Conservation (phyloP, 2,329 filamentous ascomycete species). For the Scedosporium boydii region DNA sequence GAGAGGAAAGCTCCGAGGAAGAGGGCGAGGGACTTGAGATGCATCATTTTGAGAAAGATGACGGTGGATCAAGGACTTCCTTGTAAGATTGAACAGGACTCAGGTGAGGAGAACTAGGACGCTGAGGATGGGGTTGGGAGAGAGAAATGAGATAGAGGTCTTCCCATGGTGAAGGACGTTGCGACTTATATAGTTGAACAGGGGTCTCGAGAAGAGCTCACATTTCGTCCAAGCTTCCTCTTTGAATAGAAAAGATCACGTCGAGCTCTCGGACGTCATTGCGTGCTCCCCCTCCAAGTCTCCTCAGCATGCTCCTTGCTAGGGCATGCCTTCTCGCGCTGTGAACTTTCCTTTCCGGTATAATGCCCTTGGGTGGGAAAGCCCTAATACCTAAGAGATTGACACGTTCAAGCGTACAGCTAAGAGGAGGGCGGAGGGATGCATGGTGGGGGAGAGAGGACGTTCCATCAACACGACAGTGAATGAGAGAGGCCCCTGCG, state of each 20-base stretch:
- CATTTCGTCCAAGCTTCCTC: background rate
- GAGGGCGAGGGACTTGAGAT: constrained; percentile 3
- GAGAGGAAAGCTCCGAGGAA: constrained; percentile 22
- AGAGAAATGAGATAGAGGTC: too few species aligned
- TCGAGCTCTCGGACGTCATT: background rate
- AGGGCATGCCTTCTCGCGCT: background rate
- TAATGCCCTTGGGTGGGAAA: background rate
- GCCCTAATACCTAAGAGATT: background rate
- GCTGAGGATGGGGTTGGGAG: too few species aligned
- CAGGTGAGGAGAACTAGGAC: background rate
- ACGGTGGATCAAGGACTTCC: background rate
- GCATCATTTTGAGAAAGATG: background rate
- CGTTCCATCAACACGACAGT: background rate
- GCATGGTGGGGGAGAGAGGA: background rate
- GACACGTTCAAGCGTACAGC: background rate
- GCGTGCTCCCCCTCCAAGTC: background rate
- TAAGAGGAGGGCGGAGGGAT: background rate
- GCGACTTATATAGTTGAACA: background rate
- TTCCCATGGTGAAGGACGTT: background rate
- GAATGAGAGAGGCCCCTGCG: background rate
- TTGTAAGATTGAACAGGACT: background rate
- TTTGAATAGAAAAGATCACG: background rate
- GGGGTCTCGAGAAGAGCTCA: background rate
- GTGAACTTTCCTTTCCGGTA: background rate
- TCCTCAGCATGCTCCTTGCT: background rate